phyloP scores from a whole-genome alignment of 345 rosid species.

The Mercurialis annua region DNA sequence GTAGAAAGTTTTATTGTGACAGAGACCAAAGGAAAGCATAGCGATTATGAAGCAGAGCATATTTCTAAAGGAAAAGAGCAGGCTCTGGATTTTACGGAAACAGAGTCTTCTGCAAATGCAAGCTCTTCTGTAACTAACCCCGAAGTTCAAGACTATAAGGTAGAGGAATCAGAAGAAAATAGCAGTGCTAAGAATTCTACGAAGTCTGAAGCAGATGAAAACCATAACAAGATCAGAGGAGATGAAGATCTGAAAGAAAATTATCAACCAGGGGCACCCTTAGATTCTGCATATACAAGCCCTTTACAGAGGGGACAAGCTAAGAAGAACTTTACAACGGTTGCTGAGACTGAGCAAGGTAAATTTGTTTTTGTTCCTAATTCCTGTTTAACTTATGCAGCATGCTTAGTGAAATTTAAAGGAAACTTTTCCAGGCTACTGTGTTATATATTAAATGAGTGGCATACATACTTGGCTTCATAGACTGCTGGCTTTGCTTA shows the following conservation, averaged over 20 bases:
- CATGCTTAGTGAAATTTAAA: constrained; percentile 3
- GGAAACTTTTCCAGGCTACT: background rate
- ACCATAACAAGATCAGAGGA: constrained; percentile 11
- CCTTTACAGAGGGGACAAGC: constrained; percentile 20
- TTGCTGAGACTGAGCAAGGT: constrained; percentile 31
- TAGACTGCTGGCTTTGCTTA: background rate
- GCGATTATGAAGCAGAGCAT: background rate
- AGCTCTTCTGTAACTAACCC: constrained; percentile 12
- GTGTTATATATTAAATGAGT: constrained; percentile 3
- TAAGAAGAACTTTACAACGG: constrained; percentile 14
- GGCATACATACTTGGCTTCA: background rate
- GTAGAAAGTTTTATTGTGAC: background rate
- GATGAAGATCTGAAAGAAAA: constrained; percentile 23
- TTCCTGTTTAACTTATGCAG: constrained; percentile 1
- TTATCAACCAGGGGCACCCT: constrained; percentile 6
- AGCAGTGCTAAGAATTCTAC: constrained; percentile 17
- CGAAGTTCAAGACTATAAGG: constrained; percentile 16
- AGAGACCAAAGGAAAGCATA: background rate
- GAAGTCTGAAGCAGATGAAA: constrained; percentile 15
- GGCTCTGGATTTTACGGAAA: background rate
- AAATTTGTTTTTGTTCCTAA: constrained; percentile 10
- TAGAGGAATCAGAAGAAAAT: constrained; percentile 17
- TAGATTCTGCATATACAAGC: constrained; percentile 10
- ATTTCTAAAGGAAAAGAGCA: background rate
- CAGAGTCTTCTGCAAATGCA: background rate